Base-by-base conservation (phyloP, 345 rosid genomes). In the Populus alba region DNA sequence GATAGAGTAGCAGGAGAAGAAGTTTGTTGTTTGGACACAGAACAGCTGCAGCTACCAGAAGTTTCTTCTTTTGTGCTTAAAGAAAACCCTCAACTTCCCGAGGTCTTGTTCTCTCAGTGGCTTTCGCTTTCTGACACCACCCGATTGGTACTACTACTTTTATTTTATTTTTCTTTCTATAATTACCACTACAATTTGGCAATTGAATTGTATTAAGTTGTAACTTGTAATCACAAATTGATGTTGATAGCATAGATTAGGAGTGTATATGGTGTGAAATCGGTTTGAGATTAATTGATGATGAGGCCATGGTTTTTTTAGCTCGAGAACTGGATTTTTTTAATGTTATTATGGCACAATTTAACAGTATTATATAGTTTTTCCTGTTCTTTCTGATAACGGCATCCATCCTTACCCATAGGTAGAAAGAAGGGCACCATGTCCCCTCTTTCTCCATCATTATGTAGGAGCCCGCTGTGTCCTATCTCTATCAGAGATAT, bases 21-120 rank as follows among this genome's bases (percentile, higher is more conserved):
- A 76, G 83, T 43, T 83, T 71, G 83, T 82, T 78, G 63, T 68
- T 80, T 91, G 86, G 91, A 88, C 79, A 80, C 92, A 22, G 95
- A 88, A 77, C 80, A 91, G 39, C 84, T 95, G 88, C 92, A 92
- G 89, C 92, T 90, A 62, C 91, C 89, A 2, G 93, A 90, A 76
- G 83, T 89, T 22, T 89, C 97, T 81, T 88, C 94, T 10, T 73
- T 75, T 47, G 86, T 85, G 67, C 86, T 91, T 37, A 90, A 89
- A 82, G 65, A 87, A 11, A 86, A 81, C 63, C 84, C 87, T 77
- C 86, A 86, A 66, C 81, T 89, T 47, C 90, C 90, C 25, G 91
- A 92, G 66, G 83, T 80, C 61, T 81, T 93, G 82, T 93, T 90
- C 87, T 88, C 90, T 38, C 93, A 85, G 83, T 95, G 98, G 97